Base-by-base conservation (phyloP, 495 filamentous ascomycete genomes). In the Tuber brumale region DNA sequence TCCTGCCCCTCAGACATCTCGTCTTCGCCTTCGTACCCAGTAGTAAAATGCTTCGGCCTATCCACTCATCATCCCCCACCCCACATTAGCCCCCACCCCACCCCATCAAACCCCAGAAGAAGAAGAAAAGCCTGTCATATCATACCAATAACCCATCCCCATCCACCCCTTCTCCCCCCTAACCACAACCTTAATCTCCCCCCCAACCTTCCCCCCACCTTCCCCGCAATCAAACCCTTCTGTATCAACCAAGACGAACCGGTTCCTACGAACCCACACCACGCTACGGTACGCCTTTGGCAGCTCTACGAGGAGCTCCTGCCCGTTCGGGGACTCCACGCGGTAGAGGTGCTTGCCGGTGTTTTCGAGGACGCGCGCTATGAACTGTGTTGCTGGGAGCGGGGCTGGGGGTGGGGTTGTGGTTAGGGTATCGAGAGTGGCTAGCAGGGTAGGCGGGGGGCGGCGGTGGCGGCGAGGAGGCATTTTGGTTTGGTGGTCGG, bases 121-220 rank as follows among this genome's bases (percentile, higher is more conserved):
- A 39, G 57, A 39, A 21, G 14, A n/a, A 37, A 61, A 78, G 85
- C 88, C 80, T 81, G 5, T 39, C 37, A 39, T 39, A 39, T 39
- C 37, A 39, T 39, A 96, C 95, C 95, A 98, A 82, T 94, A 99
- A n/a, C 85, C 81, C 85, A 91, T 89, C 85, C 95, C 96, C 76
- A 94, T 89, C 95, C 95, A 99, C 46, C 86, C 86, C 85, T 92
- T 95, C 85, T 97, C 95, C 82, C 97, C 92, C 70, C 92, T 86
- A 57, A 99, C 94, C 18, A 99, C 89, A 83, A 97, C 97, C 80
- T 96, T 87, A 82, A 99, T 97, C 84, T 97, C 93, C 23, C 94
- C 95, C 70, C 87, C 14, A 97, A 87, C 85, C 92, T 94, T 80
- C 93, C 95, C 42, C 12, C 51, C n/a, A n/a, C n/a, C 23, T 10